Conservation (phyloP, 164 flowering plant genomes). For the grape (Vitis vinifera) region ASM3070453v1 NC_081811.1:23879001-23879500, state of each 20-base stretch:
- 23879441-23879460: background rate
- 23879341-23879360: constrained; percentile 47
- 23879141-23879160: constrained; percentile 28
- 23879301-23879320: constrained; percentile 22
- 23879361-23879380: constrained; percentile 43
- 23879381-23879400: constrained; percentile 29
- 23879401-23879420: constrained; percentile 37
- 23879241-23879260: background rate
- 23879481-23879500: too few species aligned
- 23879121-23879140: constrained; percentile 35
- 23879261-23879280: background rate
- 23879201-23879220: background rate
- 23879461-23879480: too few species aligned
- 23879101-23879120: constrained; percentile 37
- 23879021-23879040: constrained; percentile 16
- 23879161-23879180: constrained; percentile 24
- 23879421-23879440: too few species aligned
- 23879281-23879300: constrained; percentile 27
- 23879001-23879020: constrained; percentile 20
- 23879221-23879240: too few species aligned
- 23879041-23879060: constrained; percentile 19
- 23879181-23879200: constrained; percentile 12
- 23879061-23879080: constrained; percentile 23
- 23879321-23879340: constrained; percentile 24
- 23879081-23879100: constrained; percentile 45